Evolutionary conservation across 2,329 filamentous ascomycete genomes (phyloP), one percentile per base, ranked within the genome.

Genomic region (Arthrinium phaeospermum): DNA sequence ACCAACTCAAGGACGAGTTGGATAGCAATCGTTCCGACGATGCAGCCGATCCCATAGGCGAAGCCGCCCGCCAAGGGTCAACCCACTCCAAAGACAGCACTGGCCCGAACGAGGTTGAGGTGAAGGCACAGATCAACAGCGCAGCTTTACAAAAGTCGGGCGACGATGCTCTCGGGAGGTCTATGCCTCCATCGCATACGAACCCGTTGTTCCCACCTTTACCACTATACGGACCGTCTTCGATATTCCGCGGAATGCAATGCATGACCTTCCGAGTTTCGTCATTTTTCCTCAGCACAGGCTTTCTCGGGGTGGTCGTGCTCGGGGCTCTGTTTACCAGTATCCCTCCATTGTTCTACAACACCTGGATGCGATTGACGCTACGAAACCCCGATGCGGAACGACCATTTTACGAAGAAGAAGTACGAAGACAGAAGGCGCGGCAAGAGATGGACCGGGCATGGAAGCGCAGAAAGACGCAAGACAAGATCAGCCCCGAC

Each of bases 131-230:
- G 27, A 73, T 79, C 41, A 82, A 85, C 71, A 82, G 80, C 70
- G 78, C 79, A 41, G 75, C 80, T 7, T 76, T 84, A 71, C 80
- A 86, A 73, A 85, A 84, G 71, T 84, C 86, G 4, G 83, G 85
- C 46, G 86, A 85, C 34, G 85, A 82, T 16, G 85, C 86, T 22
- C 76, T 90, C 24, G 81, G 82, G 61, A 83, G 80, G 72, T 79
- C 86, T 19, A 87, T 86, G 82, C 91, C 92, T 0, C 90, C 91
- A 0, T 91, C 91, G 10, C 88, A 90, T 75, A 95, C 93, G 1
- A 92, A 95, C 76, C 93, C 94, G 3, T 84, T 97, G 6, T 98
- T 98, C 75, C 95, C 95, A 7, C 93, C 94, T 1, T 82, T 98
- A 12, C 95, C 95, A 0, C 85, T 94, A 0, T 98, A 97, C 77